Percentiles rank a stretch among this genome's conserved stretches.
phyloP scores from a whole-genome alignment of 441 rosid species.

The Hura crepitans region DNA sequence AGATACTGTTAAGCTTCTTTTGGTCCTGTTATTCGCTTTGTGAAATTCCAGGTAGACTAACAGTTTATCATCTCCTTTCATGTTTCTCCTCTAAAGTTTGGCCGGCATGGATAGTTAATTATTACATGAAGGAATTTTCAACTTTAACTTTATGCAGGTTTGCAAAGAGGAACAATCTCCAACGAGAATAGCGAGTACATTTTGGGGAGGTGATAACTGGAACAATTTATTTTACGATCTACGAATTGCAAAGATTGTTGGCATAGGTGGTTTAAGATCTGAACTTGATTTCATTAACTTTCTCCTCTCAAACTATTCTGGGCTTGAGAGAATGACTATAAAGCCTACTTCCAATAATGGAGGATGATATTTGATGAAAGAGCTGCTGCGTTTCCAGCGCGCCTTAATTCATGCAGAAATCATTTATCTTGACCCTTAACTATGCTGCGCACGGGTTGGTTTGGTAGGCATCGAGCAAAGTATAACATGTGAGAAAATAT shows the following conservation, averaged over 20 bases:
- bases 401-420: conserved; percentile 51
- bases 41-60: background rate
- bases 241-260: conserved; percentile 42
- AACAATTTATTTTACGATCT: conserved; percentile 44
- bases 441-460: background rate
- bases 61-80: background rate
- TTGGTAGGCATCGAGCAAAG: background rate
- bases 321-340: conserved; percentile 52
- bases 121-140: background rate
- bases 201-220: conserved; percentile 50
- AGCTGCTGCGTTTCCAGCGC: conserved; percentile 50
- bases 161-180: conserved; percentile 45
- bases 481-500: conserved; percentile 4
- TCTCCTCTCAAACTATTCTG: conserved; percentile 55
- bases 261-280: conserved; percentile 42
- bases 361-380: conserved; percentile 47
- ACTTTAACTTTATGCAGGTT: conserved; percentile 35
- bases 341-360: conserved; percentile 46
- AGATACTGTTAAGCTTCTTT: conserved; percentile 46
- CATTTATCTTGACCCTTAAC: conserved; percentile 45
- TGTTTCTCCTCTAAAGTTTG: background rate
- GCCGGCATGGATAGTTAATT: background rate
- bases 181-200: conserved; percentile 22
- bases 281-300: conserved; percentile 59
- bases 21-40: background rate